Percentiles rank a stretch among this genome's conserved stretches.
Evolutionary conservation across 2,329 filamentous ascomycete genomes (phyloP).

Genomic region (Trichoderma asperellum): DNA sequence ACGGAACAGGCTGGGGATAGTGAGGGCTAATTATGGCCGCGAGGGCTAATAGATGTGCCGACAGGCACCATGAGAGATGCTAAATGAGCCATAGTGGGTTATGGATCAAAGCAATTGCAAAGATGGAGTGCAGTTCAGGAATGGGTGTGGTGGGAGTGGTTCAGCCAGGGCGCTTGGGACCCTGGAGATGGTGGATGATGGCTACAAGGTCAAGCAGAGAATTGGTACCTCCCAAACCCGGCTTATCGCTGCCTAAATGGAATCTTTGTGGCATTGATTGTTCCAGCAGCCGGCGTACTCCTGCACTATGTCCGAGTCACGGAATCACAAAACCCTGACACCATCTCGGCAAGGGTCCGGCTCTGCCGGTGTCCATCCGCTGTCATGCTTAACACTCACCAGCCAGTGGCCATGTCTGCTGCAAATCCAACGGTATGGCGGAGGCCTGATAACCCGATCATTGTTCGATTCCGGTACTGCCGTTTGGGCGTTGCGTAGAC

Average conservation of each 20-base stretch:
- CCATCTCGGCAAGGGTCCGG: constrained; percentile 7
- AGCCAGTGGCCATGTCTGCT: neutral
- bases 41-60: constrained; percentile 20
- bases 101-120: neutral
- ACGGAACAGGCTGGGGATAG: neutral
- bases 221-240: neutral
- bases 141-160: neutral
- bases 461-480: neutral
- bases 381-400: neutral
- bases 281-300: neutral
- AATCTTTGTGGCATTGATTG: neutral
- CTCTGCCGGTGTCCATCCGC: constrained; percentile 2
- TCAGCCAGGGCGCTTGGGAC: neutral
- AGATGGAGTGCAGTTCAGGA: neutral
- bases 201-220: constrained; percentile 1
- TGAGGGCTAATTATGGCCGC: constrained; percentile 4
- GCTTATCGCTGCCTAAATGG: neutral
- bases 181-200: neutral
- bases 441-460: neutral
- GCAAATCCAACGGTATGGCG: neutral
- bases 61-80: neutral
- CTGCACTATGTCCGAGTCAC: neutral
- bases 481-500: neutral
- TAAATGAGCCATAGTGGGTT: neutral
- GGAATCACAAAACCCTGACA: constrained; percentile 1